These are phyloP conservation scores for Aspergillus clavatus DNA, from an alignment of 2,329 filamentous ascomycete genomes.

Conservation along the genomic window DNA sequence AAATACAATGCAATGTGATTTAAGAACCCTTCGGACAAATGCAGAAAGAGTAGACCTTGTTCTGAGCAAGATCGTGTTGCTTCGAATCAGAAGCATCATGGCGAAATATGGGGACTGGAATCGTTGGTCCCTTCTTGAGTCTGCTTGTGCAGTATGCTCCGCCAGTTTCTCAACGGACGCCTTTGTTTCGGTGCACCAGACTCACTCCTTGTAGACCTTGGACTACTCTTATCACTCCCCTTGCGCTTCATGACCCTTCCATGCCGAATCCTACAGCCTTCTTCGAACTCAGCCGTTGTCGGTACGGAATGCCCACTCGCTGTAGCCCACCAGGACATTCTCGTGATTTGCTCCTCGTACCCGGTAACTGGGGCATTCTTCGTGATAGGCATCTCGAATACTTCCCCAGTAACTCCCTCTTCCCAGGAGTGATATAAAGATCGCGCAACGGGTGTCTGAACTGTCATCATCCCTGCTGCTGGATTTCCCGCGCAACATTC, in stretches of 20 bases:
- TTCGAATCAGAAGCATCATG: neutral
- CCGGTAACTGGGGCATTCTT: no score
- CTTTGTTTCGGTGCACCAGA: neutral
- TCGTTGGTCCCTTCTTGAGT: neutral
- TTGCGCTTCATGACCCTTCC: neutral
- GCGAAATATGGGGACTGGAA: neutral
- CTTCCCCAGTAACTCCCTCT: no score
- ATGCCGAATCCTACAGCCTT: conserved; percentile 3
- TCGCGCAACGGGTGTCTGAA: neutral
- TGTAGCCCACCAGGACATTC: neutral
- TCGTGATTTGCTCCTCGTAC: neutral
- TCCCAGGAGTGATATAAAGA: neutral
- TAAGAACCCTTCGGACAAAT: neutral
- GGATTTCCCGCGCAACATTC: neutral
- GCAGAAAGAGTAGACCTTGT: neutral
- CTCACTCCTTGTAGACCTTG: neutral
- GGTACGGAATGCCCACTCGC: neutral
- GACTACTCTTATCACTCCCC: neutral
- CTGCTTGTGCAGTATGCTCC: neutral
- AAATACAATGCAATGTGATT: neutral
- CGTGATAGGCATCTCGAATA: no score
- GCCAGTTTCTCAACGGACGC: neutral
- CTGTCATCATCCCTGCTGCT: neutral
- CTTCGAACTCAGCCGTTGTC: neutral
- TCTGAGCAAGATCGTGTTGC: neutral